Percentiles rank a stretch among this genome's conserved stretches.
Conservation (phyloP, 768 basidiomycete genomes). For the Hemileccinum impolitum region DNA sequence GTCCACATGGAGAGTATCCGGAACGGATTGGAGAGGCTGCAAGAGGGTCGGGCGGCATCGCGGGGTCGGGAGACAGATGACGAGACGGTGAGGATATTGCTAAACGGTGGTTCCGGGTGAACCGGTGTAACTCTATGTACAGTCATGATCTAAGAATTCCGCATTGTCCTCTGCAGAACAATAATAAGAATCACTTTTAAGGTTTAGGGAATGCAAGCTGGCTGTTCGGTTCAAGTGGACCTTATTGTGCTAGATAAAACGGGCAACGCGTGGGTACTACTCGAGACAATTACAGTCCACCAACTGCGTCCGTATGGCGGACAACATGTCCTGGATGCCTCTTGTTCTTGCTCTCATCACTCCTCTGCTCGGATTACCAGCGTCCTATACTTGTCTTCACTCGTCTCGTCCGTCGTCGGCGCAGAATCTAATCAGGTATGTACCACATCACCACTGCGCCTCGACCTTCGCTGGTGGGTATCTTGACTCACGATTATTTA, state of each 20-base stretch:
- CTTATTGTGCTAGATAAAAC: slow-evolving; percentile 30
- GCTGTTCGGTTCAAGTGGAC: slow-evolving; percentile 2
- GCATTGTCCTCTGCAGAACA: slow-evolving; percentile 1
- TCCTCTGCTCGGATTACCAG: not conserved
- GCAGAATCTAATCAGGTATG: slow-evolving; percentile 3
- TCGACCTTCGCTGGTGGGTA: not conserved
- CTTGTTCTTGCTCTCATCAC: slow-evolving; percentile 2
- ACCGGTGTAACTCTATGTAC: not conserved
- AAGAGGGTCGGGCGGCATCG: slow-evolving; percentile 51
- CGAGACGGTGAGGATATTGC: slow-evolving; percentile 23
- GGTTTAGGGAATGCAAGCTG: not conserved
- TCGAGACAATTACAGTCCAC: slow-evolving; percentile 24
- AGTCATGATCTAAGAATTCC: not conserved
- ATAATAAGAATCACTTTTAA: not conserved
- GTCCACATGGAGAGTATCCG: slow-evolving; percentile 76
- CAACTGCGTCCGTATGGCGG: not conserved
- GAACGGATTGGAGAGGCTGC: slow-evolving; percentile 53
- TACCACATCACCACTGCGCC: not conserved
- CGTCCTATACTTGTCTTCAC: not conserved
- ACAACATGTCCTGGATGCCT: slow-evolving; percentile 15
- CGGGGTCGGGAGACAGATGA: slow-evolving; percentile 49
- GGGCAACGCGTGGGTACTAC: slow-evolving; percentile 8
- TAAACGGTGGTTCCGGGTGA: slow-evolving; percentile 15
- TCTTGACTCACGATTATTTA: not conserved
- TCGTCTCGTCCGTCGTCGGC: not conserved